Evolutionary conservation across 208 protist genomes (phyloP).

Genomic region (Acanthamoeba sp.): DNA sequence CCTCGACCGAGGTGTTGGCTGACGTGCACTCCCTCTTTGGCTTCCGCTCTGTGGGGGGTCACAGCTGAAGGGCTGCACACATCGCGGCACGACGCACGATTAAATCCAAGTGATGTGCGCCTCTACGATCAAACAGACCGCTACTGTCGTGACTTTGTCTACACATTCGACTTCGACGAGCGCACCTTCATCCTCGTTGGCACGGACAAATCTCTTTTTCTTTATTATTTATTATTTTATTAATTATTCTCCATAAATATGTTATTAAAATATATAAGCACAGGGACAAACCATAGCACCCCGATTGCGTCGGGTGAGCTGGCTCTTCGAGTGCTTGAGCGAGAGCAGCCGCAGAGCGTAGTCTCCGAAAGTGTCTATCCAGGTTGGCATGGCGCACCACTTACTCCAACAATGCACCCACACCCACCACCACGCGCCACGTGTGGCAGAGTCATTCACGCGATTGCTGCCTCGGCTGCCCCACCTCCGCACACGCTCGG

Average conservation of each 20-base stretch:
- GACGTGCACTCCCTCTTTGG: no score
- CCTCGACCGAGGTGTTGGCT: no score
- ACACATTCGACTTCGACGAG: background rate
- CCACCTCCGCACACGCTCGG: background rate
- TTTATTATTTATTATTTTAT: background rate
- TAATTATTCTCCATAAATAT: background rate
- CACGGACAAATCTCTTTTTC: background rate
- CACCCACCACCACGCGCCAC: background rate
- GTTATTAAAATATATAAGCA: background rate
- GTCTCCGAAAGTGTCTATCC: background rate
- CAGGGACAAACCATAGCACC: background rate
- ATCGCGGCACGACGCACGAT: background rate
- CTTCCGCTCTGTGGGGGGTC: no score
- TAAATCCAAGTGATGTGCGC: background rate
- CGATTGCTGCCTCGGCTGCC: background rate
- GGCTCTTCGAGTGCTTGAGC: background rate
- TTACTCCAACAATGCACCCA: background rate
- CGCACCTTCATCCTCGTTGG: slow-evolving; percentile 26
- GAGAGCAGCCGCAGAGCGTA: background rate
- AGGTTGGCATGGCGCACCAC: background rate
- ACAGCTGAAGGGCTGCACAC: no score
- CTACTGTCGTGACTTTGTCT: background rate
- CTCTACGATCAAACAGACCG: background rate
- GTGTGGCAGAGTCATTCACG: background rate
- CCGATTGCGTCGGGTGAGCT: background rate